A percentile compares a stretch with the other conserved stretches of the same genome.
Conservation (phyloP, 2,329 filamentous ascomycete species). For the Fusarium kyushuense region DNA sequence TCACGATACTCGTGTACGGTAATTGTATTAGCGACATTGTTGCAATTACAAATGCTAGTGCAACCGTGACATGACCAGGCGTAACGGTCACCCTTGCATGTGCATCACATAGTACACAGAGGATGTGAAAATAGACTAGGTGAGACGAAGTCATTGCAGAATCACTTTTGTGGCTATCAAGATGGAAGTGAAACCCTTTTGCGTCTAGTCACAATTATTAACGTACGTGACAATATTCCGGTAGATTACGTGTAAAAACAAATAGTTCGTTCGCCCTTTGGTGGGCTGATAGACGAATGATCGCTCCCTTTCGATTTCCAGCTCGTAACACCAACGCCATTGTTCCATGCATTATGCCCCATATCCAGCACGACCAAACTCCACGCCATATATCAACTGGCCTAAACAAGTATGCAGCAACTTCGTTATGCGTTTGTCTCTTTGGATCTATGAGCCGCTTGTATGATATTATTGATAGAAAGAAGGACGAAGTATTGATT, state of each 20-base stretch:
- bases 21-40: not conserved
- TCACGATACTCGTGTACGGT: not conserved
- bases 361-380: not conserved
- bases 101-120: not conserved
- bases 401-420: not conserved
- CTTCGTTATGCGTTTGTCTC: slow-evolving; percentile 25
- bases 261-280: not conserved
- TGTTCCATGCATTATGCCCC: not conserved
- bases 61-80: not conserved
- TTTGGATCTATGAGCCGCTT: not conserved
- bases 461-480: not conserved
- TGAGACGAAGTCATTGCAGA: not conserved
- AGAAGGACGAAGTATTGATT: not conserved
- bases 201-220: not conserved
- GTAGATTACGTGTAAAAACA: not conserved
- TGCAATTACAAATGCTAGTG: not conserved
- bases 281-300: slow-evolving; percentile 8
- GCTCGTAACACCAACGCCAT: slow-evolving; percentile 8
- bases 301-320: not conserved
- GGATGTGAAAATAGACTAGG: not conserved
- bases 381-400: slow-evolving; percentile 2
- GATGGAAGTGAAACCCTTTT: not conserved
- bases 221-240: not conserved
- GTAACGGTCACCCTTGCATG: not conserved
- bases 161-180: not conserved